These are phyloP conservation scores for Melastoma candidum DNA, from an alignment of 441 rosid genomes.

Conservation along the genomic window DNA sequence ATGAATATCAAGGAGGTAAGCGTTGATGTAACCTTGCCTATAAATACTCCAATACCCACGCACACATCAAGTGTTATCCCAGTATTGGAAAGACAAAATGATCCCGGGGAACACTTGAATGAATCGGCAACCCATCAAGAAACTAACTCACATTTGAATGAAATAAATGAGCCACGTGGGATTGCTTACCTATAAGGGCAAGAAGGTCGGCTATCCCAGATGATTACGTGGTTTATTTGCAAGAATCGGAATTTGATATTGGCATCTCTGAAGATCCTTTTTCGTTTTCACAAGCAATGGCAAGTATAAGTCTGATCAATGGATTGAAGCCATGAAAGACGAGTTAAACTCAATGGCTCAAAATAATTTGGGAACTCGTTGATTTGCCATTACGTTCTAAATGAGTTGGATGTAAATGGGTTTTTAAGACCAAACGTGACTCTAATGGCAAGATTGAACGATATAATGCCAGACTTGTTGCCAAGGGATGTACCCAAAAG, in stretches of 20 bases:
- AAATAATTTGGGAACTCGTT: neutral
- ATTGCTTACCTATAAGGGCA: too few species aligned
- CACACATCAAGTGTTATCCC: too few species aligned
- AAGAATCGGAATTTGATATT: constrained; percentile 1
- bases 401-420: neutral
- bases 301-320: neutral
- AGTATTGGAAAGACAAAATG: too few species aligned
- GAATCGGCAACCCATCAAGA: neutral
- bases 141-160: neutral
- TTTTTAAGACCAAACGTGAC: constrained; percentile 4
- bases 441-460: neutral
- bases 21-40: too few species aligned
- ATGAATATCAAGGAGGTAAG: too few species aligned
- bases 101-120: neutral
- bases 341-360: too few species aligned
- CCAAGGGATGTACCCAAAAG: constrained; percentile 3
- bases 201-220: too few species aligned
- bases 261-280: neutral
- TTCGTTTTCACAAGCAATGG: neutral
- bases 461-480: too few species aligned
- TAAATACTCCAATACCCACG: too few species aligned
- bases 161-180: too few species aligned
- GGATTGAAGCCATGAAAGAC: neutral
- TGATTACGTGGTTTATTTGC: neutral
- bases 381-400: neutral